phyloP scores from a whole-genome alignment of 805 yeast species.

The Cephaloascus fragrans region DNA sequence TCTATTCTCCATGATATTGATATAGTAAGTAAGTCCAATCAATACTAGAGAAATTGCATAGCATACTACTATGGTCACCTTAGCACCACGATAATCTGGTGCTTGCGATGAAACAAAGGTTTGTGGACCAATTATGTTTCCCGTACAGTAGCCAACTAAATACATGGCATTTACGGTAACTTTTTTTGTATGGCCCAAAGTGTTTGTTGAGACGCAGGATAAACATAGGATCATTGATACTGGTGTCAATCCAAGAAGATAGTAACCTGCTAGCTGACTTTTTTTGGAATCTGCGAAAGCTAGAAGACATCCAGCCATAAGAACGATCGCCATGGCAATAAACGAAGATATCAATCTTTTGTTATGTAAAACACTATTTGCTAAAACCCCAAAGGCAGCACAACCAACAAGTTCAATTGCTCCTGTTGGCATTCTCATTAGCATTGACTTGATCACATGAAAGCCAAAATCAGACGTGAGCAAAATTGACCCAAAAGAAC shows the following conservation, averaged over 20 bases:
- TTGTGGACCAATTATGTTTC: slow-evolving; percentile 49
- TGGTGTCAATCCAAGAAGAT: slow-evolving; percentile 18
- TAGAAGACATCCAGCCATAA: slow-evolving; percentile 23
- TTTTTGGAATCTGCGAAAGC: slow-evolving; percentile 26
- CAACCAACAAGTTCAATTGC: slow-evolving; percentile 21
- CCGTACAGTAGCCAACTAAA: slow-evolving; percentile 41
- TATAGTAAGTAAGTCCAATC: neutral
- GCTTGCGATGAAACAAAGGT: slow-evolving; percentile 33
- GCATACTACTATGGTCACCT: slow-evolving; percentile 21
- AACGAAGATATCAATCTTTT: slow-evolving; percentile 21
- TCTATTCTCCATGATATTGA: neutral
- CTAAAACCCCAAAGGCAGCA: slow-evolving; percentile 8
- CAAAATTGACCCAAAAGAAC: slow-evolving; percentile 22
- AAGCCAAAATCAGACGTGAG: slow-evolving; percentile 11
- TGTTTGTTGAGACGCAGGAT: slow-evolving; percentile 33
- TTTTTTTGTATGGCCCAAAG: slow-evolving; percentile 51
- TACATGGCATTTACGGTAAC: slow-evolving; percentile 32
- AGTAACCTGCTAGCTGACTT: slow-evolving; percentile 21
- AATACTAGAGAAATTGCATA: slow-evolving; percentile 8
- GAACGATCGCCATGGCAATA: slow-evolving; percentile 11
- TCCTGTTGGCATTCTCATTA: slow-evolving; percentile 27
- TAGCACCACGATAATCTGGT: slow-evolving; percentile 31
- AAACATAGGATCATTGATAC: slow-evolving; percentile 13
- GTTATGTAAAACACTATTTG: too few species aligned
- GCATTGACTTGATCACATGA: slow-evolving; percentile 10